Percentiles rank a stretch among this genome's conserved stretches.
phyloP scores from a whole-genome alignment of 805 yeast genomes.

The Lipomyces orientalis region DNA sequence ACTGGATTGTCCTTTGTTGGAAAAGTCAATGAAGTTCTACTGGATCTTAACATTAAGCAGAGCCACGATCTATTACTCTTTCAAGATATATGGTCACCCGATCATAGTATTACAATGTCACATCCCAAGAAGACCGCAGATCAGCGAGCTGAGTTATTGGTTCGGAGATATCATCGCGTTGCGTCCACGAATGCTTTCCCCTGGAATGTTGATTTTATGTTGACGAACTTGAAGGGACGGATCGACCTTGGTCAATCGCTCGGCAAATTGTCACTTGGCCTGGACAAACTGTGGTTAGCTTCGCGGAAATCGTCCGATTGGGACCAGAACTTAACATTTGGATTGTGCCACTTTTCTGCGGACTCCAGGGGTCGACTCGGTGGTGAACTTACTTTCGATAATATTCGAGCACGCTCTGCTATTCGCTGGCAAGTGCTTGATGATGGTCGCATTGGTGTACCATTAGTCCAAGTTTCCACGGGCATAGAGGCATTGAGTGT shows the following conservation, averaged over 20 bases:
- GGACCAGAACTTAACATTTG: conserved; percentile 72
- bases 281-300: conserved; percentile 70
- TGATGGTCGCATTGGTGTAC: conserved; percentile 57
- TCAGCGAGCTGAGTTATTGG: conserved; percentile 39
- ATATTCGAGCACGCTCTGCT: conserved; percentile 63
- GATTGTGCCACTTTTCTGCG: conserved; percentile 59
- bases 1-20: conserved; percentile 48
- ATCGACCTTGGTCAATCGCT: conserved; percentile 85
- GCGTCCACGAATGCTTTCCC: conserved; percentile 72
- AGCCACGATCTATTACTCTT: conserved; percentile 85
- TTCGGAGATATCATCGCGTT: conserved; percentile 58
- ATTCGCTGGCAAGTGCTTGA: conserved; percentile 66
- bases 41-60: conserved; percentile 79
- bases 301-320: conserved; percentile 69
- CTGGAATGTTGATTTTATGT: conserved; percentile 66
- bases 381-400: conserved; percentile 61
- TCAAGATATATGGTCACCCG: conserved; percentile 79
- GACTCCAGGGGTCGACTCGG: conserved; percentile 79
- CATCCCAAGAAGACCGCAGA: conserved; percentile 16
- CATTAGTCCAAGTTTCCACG: conserved; percentile 67
- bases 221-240: conserved; percentile 58
- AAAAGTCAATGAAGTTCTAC: conserved; percentile 58
- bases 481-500: conserved; percentile 61
- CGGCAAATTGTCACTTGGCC: conserved; percentile 62
- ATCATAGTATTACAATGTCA: conserved; percentile 42